Conservation (phyloP, 2,329 filamentous ascomycete species). For the Colletotrichum sp. region DNA sequence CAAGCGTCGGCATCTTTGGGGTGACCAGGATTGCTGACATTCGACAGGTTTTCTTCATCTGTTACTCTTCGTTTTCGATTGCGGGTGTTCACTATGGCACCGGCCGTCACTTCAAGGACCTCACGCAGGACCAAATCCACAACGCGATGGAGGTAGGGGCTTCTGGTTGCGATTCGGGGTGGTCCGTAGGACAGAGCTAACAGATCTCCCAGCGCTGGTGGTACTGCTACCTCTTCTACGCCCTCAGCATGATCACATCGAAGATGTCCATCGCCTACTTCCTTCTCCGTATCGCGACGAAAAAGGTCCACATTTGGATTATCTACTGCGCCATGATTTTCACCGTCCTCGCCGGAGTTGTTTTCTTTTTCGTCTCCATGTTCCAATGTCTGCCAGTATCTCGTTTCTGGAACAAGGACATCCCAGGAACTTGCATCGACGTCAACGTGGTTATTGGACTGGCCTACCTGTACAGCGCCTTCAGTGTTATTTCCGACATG, state of each 20-base stretch:
- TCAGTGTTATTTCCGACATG: slow-evolving; percentile 56
- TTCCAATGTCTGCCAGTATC: slow-evolving; percentile 45
- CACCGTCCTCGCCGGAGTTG: slow-evolving; percentile 39
- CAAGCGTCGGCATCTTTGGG: rapidly evolving
- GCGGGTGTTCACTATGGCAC: slow-evolving; percentile 45
- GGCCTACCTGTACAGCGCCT: slow-evolving; percentile 56
- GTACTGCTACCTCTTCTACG: slow-evolving; percentile 43
- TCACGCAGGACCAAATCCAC: slow-evolving; percentile 28
- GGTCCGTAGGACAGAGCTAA: slow-evolving; percentile 5
- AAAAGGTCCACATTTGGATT: slow-evolving; percentile 36
- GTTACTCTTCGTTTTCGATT: slow-evolving; percentile 38
- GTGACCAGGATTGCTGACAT: not conserved
- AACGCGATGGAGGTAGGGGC: slow-evolving; percentile 38
- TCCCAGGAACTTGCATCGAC: slow-evolving; percentile 40
- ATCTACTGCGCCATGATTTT: slow-evolving; percentile 39
- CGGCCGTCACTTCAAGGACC: slow-evolving; percentile 39
- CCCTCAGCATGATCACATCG: slow-evolving; percentile 38
- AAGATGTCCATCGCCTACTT: slow-evolving; percentile 50
- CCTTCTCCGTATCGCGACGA: slow-evolving; percentile 43
- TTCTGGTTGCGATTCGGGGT: slow-evolving; percentile 13
- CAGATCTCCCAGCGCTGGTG: slow-evolving; percentile 36
- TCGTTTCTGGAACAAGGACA: slow-evolving; percentile 44
- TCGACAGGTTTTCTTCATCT: slow-evolving; percentile 36
- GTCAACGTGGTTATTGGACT: slow-evolving; percentile 53
- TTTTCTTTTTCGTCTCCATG: slow-evolving; percentile 46